phyloP scores from a whole-genome alignment of 2,329 filamentous ascomycete species.

The Cladosporium sp. region DNA sequence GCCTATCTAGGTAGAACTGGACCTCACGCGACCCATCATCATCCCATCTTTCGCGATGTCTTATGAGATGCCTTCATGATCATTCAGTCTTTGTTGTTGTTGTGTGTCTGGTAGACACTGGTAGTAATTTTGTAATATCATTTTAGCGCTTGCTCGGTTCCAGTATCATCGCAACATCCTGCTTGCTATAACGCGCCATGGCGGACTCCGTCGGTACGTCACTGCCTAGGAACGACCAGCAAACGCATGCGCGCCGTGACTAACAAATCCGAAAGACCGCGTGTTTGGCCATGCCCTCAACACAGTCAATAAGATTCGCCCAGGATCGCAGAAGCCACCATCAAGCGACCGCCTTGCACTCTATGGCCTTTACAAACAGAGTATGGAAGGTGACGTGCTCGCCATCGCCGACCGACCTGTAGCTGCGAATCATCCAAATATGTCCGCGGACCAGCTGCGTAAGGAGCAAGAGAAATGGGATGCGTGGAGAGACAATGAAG shows the following conservation, averaged over 20 bases:
- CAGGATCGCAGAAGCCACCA: conserved; percentile 83
- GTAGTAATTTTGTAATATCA: neutral
- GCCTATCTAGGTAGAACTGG: neutral
- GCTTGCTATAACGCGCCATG: neutral
- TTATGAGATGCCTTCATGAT: neutral
- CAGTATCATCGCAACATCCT: neutral
- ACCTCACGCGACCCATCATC: conserved; percentile 1
- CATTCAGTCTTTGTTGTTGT: neutral
- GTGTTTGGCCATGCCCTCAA: conserved; percentile 99
- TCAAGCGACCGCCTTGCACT: conserved; percentile 79
- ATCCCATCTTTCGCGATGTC: neutral
- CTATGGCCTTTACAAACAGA: conserved; percentile 98
- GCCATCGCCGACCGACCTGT: conserved; percentile 85
- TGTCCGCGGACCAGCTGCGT: conserved; percentile 20
- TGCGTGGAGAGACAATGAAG: conserved; percentile 86
- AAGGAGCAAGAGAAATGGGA: conserved; percentile 57
- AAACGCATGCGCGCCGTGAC: neutral
- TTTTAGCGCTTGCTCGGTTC: neutral
- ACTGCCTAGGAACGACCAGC: neutral
- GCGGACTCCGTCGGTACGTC: conserved; percentile 7
- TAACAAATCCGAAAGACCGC: conserved; percentile 60
- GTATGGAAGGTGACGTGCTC: conserved; percentile 96
- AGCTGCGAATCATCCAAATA: conserved; percentile 11
- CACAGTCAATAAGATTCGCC: conserved; percentile 97
- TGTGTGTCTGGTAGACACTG: neutral